These are phyloP conservation scores for Orbilia ellipsospora DNA, from an alignment of 2,329 filamentous ascomycete genomes.

Conservation along the genomic window DNA sequence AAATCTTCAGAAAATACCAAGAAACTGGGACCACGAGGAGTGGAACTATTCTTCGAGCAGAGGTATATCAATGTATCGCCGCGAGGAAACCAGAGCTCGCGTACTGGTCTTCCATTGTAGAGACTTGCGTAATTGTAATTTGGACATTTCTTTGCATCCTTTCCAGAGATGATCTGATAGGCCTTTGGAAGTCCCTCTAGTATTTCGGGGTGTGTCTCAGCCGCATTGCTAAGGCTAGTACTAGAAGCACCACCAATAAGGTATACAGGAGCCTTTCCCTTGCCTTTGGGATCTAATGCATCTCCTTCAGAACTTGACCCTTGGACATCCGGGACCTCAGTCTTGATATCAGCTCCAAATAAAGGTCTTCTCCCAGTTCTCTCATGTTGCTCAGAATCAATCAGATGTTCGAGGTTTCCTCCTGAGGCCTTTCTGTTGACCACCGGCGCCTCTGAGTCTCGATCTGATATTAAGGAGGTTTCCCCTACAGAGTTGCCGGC, in stretches of 20 bases:
- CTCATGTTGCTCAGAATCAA: conserved; percentile 17
- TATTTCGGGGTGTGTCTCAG: background rate
- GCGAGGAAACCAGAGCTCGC: conserved; percentile 31
- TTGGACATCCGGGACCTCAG: conserved; percentile 26
- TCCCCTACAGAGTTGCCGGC: conserved; percentile 12
- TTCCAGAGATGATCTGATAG: conserved; percentile 37
- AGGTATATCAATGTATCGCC: conserved; percentile 54
- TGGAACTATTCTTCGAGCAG: conserved; percentile 23
- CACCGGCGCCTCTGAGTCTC: background rate
- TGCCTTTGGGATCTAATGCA: conserved; percentile 12
- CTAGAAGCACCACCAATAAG: background rate
- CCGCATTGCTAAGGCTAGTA: background rate
- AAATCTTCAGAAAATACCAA: conserved; percentile 32
- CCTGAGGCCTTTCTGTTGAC: conserved; percentile 1
- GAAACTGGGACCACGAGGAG: conserved; percentile 37
- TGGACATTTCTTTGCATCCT: conserved; percentile 22
- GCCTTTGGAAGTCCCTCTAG: conserved; percentile 26
- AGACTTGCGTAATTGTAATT: conserved; percentile 37
- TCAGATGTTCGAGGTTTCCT: background rate
- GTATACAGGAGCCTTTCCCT: conserved; percentile 11
- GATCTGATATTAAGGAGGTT: background rate
- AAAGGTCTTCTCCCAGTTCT: conserved; percentile 28
- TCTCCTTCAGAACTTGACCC: background rate
- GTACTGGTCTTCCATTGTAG: conserved; percentile 28
- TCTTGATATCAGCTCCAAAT: conserved; percentile 14